phyloP scores from a whole-genome alignment of 768 basidiomycete species.

The Podaxis rugospora region DNA sequence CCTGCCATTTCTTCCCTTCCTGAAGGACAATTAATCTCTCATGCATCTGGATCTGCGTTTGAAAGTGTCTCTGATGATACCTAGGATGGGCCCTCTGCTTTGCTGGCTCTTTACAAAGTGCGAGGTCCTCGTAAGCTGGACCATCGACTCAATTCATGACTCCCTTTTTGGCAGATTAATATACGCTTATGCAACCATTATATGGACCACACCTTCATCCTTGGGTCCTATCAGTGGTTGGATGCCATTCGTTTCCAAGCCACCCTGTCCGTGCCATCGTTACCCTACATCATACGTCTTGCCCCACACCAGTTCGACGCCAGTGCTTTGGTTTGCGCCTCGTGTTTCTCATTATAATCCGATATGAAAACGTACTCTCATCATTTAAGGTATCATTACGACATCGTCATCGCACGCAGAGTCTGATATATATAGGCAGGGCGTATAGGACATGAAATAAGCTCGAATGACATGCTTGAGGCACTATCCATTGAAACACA shows the following conservation, averaged over 20 bases:
- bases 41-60: not conserved
- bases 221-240: not conserved
- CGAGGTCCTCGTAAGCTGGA: not conserved
- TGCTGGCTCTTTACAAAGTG: not conserved
- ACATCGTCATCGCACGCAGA: not conserved
- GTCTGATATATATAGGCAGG: not conserved
- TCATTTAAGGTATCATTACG: not conserved
- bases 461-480: not conserved
- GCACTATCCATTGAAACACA: not conserved
- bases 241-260: not conserved
- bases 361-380: not conserved
- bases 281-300: not conserved
- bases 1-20: not conserved
- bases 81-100: not conserved
- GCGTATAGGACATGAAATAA: not conserved
- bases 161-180: not conserved
- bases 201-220: not conserved
- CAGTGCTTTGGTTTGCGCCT: not conserved
- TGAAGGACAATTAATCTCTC: not conserved
- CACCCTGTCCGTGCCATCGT: not conserved
- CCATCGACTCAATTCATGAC: not conserved
- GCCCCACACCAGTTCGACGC: not conserved
- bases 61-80: not conserved
- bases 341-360: not conserved
- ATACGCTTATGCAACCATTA: not conserved